Base-by-base conservation (phyloP, 805 yeast species). In the Wickerhamiella sergipiensis region DNA sequence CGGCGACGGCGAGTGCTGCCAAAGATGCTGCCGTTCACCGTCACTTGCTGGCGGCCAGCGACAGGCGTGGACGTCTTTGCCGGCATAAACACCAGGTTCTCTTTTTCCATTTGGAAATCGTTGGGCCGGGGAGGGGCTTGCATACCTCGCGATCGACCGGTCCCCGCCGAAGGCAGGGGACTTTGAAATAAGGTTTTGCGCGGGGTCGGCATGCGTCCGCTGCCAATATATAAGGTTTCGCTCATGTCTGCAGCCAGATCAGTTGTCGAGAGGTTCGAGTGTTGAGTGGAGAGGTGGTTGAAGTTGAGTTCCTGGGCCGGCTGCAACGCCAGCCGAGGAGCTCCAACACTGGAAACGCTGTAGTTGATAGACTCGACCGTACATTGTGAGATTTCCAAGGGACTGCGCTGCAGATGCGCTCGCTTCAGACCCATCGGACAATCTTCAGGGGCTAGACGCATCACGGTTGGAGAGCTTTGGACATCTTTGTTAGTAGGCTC, bases 171-270 rank as follows among this genome's bases (percentile, higher is more conserved):
- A 36, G 40, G 19, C 19, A 36, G 40, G 40, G 40, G 40, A 18
- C 43, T 40, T 12, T 40, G 43, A 12, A 40, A 40, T 19, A 40
- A 17, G 18, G 43, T 40, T 18, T 21, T 18, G 43, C 43, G 43
- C 15, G 43, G 43, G n/a, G 43, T 40, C 22, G 43, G 43, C 43
- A 40, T 40, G 15, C 42, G 13, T 9, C 42, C 21, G 19, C 54
- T 52, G 36, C 57, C 66, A 46, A 66, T 66, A 50, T 61, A 66
- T 53, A 66, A 67, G 55, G 67, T 66, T 55, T 62, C 67, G 18
- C 66, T 60, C 50, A 66, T 55, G 48, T 66, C 70, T 2, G 26
- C 49, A 3, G 52, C 52, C 19, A 48, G 33, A 10, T 36, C 39
- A n/a, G 38, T 21, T 4, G 48, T 17, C 40, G 48, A 45, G 2